Conservation (phyloP, 163 green algal genomes). For the Coccomyxa subellipsoidea region DNA sequence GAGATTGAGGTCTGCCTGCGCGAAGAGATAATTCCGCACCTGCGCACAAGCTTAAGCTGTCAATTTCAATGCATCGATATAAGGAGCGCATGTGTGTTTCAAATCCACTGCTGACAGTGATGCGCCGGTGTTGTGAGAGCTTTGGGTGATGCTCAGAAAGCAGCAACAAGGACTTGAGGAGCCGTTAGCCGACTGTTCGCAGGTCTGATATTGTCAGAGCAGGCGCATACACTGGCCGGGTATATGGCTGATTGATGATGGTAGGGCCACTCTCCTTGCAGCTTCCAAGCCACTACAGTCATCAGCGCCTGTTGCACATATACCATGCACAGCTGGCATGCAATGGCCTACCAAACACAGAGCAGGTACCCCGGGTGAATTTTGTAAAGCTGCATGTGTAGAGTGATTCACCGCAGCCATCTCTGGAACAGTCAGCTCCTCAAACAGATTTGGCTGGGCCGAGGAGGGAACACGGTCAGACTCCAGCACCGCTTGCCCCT, state of each 20-base stretch:
- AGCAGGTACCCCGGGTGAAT: too few species aligned
- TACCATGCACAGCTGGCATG: too few species aligned
- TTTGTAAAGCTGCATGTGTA: background rate
- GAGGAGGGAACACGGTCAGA: background rate
- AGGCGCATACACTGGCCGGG: background rate
- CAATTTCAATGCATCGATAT: background rate
- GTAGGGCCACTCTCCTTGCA: too few species aligned
- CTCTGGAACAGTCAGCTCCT: background rate
- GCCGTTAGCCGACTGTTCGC: background rate
- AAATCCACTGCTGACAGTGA: background rate
- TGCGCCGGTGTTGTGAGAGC: background rate
- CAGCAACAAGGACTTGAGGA: background rate
- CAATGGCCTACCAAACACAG: too few species aligned
- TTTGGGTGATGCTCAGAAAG: background rate
- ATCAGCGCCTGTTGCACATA: too few species aligned
- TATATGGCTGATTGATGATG: background rate
- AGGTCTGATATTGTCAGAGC: background rate
- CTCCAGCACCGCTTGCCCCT: background rate
- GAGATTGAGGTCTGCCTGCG: background rate
- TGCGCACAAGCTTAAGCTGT: background rate
- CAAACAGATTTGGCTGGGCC: background rate
- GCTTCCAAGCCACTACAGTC: too few species aligned
- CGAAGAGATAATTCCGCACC: conserved; percentile 5
- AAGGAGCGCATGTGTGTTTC: background rate
- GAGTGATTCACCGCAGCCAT: background rate